These are phyloP conservation scores for Leccinum angustisporum DNA, from an alignment of 1,284 basidiomycete species.

Conservation along the genomic window DNA sequence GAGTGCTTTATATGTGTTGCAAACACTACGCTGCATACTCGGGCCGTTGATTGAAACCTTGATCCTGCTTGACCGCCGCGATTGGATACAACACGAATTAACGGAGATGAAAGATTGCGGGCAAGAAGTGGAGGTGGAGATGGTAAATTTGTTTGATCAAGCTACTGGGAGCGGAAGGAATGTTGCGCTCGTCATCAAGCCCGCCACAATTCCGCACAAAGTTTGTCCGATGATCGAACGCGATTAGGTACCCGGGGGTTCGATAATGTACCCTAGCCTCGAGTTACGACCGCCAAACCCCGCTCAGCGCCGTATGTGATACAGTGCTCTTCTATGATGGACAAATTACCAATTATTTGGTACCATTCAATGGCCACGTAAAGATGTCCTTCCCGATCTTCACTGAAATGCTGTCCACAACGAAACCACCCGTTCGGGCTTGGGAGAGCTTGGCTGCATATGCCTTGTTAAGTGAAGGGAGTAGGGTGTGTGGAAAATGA, in stretches of 20 bases:
- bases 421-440: slow-evolving; percentile 48
- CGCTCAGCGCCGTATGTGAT: slow-evolving; percentile 9
- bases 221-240: slow-evolving; percentile 7
- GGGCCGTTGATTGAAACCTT: slow-evolving; percentile 51
- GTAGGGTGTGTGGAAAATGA: slow-evolving; percentile 48
- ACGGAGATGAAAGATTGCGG: slow-evolving; percentile 27
- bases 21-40: slow-evolving; percentile 50
- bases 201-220: slow-evolving; percentile 12
- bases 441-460: slow-evolving; percentile 44
- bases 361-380: slow-evolving; percentile 44
- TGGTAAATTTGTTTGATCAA: slow-evolving; percentile 69
- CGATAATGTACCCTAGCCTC: slow-evolving; percentile 2
- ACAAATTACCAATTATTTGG: slow-evolving; percentile 20
- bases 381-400: slow-evolving; percentile 66
- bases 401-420: slow-evolving; percentile 52
- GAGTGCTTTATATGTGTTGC: slow-evolving; percentile 42
- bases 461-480: slow-evolving; percentile 48
- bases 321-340: slow-evolving; percentile 9
- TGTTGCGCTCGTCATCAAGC: slow-evolving; percentile 52
- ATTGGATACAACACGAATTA: slow-evolving; percentile 45
- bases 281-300: slow-evolving; percentile 3
- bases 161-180: slow-evolving; percentile 64
- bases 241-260: slow-evolving; percentile 6
- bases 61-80: slow-evolving; percentile 48
- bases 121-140: slow-evolving; percentile 37